Evolutionary conservation across 2,329 filamentous ascomycete genomes (phyloP), one percentile per base, ranked within the genome.

Genomic region (Aulographum hederae): DNA sequence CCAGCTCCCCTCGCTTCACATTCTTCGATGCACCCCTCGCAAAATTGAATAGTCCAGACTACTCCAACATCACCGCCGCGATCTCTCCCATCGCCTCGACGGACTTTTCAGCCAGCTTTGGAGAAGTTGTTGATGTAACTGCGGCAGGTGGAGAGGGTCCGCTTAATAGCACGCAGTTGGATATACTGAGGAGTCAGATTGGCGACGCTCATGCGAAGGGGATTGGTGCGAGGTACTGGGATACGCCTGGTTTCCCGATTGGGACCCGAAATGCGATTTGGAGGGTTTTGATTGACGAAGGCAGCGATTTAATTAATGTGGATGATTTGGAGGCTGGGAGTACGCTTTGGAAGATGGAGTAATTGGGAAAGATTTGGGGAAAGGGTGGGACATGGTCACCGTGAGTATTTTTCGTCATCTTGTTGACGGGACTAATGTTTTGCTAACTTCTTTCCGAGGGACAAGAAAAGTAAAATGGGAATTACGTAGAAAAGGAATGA

Each of bases 171-270:
- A 57, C 54, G 15, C 68, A 74, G 45, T 43, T 67, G 13, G 53
- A 52, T n/a, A 47, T 52, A 17, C 46, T 76, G 40, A 49, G 60
- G 17, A 44, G 39, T 6, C 71, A 76, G 47, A 56, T 77, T 13
- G 45, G 43, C 1, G 44, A 45, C 0, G 73, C 72, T 4, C 63
- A 66, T 39, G 52, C 48, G 11, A 67, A 60, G 43, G 71, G 70
- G 0, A 72, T 78, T 36, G 54, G 52, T 34, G 62, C 62, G 2
- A 51, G 73, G 34, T 77, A 76, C 43, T 77, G 70, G 71, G 66
- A 70, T 32, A 62, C 65, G 38, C 73, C 73, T 0, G 53, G 53
- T 2, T 76, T 61, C 55, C 70, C 69, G 0, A 50, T 75, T 18
- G 58, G 62, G n/a, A 64, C 60, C 15, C 51, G 72, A 16, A 68